A percentile compares a stretch with the other conserved stretches of the same genome.
Conservation (phyloP, 2,329 filamentous ascomycete genomes). For the Verticillium dahliae region DNA sequence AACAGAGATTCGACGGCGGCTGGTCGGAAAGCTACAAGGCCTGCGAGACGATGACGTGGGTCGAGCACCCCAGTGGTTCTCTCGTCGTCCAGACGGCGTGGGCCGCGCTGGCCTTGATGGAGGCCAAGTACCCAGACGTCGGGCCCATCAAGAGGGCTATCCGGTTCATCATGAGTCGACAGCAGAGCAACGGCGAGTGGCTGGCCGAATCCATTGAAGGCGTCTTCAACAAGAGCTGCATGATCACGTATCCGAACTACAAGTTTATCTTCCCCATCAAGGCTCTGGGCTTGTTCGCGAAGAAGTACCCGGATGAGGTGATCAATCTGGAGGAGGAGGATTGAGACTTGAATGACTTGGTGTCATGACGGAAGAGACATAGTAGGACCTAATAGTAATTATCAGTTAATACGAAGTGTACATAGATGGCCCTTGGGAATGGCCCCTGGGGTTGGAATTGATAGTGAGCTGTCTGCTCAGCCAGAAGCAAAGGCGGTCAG, state of each 20-base stretch:
- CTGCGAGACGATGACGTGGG: slow-evolving; percentile 73
- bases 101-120: slow-evolving; percentile 76
- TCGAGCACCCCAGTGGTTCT: slow-evolving; percentile 66
- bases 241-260: slow-evolving; percentile 99
- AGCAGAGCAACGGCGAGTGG: slow-evolving; percentile 90
- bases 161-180: slow-evolving; percentile 74
- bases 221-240: slow-evolving; percentile 98
- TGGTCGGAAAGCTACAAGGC: slow-evolving; percentile 94
- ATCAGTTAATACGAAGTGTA: background rate
- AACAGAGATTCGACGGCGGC: slow-evolving; percentile 82
- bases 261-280: slow-evolving; percentile 96
- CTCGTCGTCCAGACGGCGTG: slow-evolving; percentile 95
- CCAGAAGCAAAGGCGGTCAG: background rate
- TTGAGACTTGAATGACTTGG: background rate
- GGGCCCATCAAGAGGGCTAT: slow-evolving; percentile 68
- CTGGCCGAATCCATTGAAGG: slow-evolving; percentile 92
- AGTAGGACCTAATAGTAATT: background rate
- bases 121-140: slow-evolving; percentile 73
- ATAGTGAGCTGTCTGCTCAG: background rate
- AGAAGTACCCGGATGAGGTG: slow-evolving; percentile 60
- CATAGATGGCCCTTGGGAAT: background rate
- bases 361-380: background rate
- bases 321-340: slow-evolving; percentile 23
- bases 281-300: slow-evolving; percentile 83
- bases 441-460: no score